Percentiles rank a stretch among this genome's conserved stretches.
These are phyloP conservation scores for Scheffersomyces illinoinensis DNA, from an alignment of 1,139 yeast genomes.

Conservation along the genomic window DNA sequence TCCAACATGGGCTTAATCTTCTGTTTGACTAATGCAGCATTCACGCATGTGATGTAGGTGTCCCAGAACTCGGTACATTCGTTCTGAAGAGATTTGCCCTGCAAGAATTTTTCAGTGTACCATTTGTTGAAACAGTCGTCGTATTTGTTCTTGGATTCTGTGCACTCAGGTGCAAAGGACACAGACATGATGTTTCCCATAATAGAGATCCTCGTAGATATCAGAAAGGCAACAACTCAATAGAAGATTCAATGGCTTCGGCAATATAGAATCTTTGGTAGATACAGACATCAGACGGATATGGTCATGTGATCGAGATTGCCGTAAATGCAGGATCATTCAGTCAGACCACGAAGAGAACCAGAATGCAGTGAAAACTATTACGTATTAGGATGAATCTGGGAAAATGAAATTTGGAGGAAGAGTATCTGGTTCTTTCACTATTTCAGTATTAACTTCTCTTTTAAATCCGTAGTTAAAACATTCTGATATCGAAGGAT, in stretches of 20 bases:
- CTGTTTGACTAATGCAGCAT: slow-evolving; percentile 66
- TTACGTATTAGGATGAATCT: too few relatives aligned
- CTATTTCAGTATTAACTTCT: too few relatives aligned
- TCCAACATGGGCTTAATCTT: slow-evolving; percentile 85
- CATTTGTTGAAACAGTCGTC: slow-evolving; percentile 93
- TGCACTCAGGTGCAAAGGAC: slow-evolving; percentile 96
- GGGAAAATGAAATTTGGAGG: too few relatives aligned
- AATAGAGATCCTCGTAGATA: neutral
- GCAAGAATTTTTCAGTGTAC: slow-evolving; percentile 88
- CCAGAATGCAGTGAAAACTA: too few relatives aligned
- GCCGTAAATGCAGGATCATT: too few relatives aligned
- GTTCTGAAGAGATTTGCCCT: slow-evolving; percentile 71
- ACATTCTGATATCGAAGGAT: too few relatives aligned
- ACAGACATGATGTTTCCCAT: slow-evolving; percentile 89
- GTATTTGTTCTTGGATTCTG: slow-evolving; percentile 77
- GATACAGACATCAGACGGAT: neutral
- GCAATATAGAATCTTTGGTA: neutral
- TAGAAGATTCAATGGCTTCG: neutral
- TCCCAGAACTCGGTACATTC: slow-evolving; percentile 93
- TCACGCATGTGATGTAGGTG: slow-evolving; percentile 81
- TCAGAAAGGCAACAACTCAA: neutral
- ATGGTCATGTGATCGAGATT: neutral
- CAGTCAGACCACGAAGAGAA: too few relatives aligned
- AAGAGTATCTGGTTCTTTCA: too few relatives aligned
- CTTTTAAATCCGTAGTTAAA: too few relatives aligned